Evolutionary conservation across 2,329 filamentous ascomycete species (phyloP), one percentile per base, ranked within the genome.

Genomic region (Simplicillium aogashimaense): DNA sequence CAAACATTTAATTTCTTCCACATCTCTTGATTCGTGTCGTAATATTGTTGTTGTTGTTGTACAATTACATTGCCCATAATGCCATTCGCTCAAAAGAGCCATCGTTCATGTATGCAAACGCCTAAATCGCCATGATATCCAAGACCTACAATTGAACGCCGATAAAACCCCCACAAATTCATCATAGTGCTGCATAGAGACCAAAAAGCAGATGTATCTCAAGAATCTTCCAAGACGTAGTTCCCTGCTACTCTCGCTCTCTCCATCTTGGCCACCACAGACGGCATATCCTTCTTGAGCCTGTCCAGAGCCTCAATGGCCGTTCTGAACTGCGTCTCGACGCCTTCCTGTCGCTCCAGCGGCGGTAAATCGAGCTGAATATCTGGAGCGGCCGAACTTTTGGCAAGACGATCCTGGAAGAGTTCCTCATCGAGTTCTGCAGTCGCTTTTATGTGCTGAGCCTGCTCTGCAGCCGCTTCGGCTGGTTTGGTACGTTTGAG

Each of bases 221-320:
- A 25, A 25, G 20, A 25, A 25, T 25, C 20, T 25, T 25, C 20
- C 20, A 25, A 25, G 20, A 76, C 73, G 54, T 79, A 79, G 48
- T 74, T 67, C 13, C 70, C 74, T 16, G 76, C 78, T 13, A 72
- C 67, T 45, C 72, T 64, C 42, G 78, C 78, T 56, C 77, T 67
- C 64, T 81, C 77, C 72, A 81, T 80, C 56, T 68, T 74, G 40
- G 78, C 78, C 51, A 78, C 74, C 3, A 73, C 71, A 15, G 73
- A 67, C 13, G 78, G 75, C 71, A 82, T 73, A 29, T 74, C 71
- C 50, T 66, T 67, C 63, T 78, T 78, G 42, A 81, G 47, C 47
- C 66, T 57, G 3, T 61, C 70, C 40, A 81, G 50, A 13, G 65
- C 67, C 36, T 64, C 64, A 2, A 81, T 67, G 0, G 73, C 72